phyloP scores from a whole-genome alignment of 495 filamentous ascomycete species.

The Penicillium cosmopolitanum region DNA sequence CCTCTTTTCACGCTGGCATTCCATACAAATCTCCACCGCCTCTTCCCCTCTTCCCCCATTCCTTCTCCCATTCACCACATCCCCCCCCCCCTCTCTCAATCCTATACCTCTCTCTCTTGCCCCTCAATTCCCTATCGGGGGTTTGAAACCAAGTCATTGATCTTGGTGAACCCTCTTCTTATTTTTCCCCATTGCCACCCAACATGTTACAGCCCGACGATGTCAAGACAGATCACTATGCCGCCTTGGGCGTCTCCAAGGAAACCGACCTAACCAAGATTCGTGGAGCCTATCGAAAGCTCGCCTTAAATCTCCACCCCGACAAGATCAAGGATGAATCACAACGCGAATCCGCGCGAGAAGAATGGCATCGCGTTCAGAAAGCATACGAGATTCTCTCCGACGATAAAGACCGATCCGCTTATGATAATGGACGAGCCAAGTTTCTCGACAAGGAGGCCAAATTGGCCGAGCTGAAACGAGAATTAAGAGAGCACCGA shows the following conservation, averaged over 20 bases:
- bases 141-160: neutral
- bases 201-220: constrained; percentile 44
- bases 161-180: constrained; percentile 6
- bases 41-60: constrained; percentile 13
- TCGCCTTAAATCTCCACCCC: constrained; percentile 90
- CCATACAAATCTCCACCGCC: constrained; percentile 20
- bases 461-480: constrained; percentile 61
- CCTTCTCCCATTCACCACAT: constrained; percentile 21
- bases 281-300: constrained; percentile 83
- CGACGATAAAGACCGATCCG: constrained; percentile 50
- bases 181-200: constrained; percentile 60
- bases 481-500: constrained; percentile 52
- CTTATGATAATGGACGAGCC: constrained; percentile 57
- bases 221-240: constrained; percentile 70
- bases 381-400: constrained; percentile 90
- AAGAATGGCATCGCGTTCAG: constrained; percentile 92
- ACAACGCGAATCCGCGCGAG: constrained; percentile 66
- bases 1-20: constrained; percentile 15
- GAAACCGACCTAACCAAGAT: constrained; percentile 76
- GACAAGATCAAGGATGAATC: constrained; percentile 88
- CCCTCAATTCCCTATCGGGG: constrained; percentile 16
- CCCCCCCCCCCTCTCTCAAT: constrained; percentile 22
- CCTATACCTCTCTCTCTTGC: constrained; percentile 23
- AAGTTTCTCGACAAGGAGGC: constrained; percentile 76
- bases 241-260: constrained; percentile 73